phyloP scores from a whole-genome alignment of 108 stramenopile genomes.

The Thalassiosira profunda region DNA sequence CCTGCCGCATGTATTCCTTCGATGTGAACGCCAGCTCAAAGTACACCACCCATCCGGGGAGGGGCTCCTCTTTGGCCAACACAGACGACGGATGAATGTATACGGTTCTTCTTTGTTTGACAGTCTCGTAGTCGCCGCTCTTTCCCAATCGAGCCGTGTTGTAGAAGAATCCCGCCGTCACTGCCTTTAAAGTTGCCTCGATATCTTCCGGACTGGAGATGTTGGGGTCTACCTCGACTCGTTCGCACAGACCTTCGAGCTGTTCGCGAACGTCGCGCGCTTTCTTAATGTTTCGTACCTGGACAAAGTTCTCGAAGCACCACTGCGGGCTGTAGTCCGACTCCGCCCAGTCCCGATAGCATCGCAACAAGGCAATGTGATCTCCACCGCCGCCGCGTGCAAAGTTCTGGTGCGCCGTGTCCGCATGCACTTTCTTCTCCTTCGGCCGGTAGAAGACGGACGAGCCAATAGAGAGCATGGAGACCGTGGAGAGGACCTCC shows the following conservation, averaged over 20 bases:
- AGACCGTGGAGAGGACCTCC: constrained; percentile 93
- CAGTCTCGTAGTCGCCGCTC: constrained; percentile 96
- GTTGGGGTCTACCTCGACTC: constrained; percentile 95
- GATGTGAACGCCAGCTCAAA: constrained; percentile 98
- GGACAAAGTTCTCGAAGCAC: constrained; percentile 99
- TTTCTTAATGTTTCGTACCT: constrained; percentile 92
- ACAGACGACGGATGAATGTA: constrained; percentile 98
- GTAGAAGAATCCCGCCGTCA: constrained; percentile 99
- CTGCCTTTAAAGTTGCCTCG: constrained; percentile 89
- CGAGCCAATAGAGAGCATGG: constrained; percentile 96
- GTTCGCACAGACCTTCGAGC: constrained; percentile 96
- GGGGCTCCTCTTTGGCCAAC: constrained; percentile 92
- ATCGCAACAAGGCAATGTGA: constrained; percentile 90
- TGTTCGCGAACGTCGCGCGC: constrained; percentile 99
- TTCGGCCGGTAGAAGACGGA: constrained; percentile 98
- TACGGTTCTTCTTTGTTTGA: constrained; percentile 95
- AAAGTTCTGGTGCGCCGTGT: constrained; percentile 97
- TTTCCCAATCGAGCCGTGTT: constrained; percentile 92
- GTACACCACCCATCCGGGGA: constrained; percentile 94
- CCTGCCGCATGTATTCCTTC: constrained; percentile 99
- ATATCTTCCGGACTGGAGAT: constrained; percentile 75
- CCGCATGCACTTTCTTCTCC: constrained; percentile 98
- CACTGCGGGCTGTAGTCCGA: constrained; percentile 94
- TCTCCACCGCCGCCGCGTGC: constrained; percentile 98
- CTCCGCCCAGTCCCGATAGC: constrained; percentile 96